phyloP scores from a whole-genome alignment of 129 eudicot genomes.

The Flaveria bidentis region DNA sequence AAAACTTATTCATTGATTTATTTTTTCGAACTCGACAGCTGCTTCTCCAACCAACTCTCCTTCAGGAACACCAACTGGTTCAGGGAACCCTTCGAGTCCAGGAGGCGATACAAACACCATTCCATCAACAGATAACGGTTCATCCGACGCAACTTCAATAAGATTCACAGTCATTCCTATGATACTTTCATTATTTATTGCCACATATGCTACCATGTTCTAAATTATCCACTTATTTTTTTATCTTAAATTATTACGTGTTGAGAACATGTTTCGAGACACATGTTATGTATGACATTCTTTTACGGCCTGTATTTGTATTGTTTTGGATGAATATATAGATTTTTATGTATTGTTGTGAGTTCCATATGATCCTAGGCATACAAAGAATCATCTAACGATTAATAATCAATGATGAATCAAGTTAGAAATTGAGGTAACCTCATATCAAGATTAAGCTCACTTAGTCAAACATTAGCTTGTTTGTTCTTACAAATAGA shows the following conservation, averaged over 20 bases:
- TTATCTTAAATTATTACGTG: conserved; percentile 15
- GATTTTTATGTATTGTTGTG: conserved; percentile 12
- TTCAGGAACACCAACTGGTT: conserved; percentile 44
- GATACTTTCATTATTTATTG: conserved; percentile 26
- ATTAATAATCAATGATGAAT: too few species aligned
- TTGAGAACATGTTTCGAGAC: conserved; percentile 19
- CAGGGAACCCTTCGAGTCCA: conserved; percentile 38
- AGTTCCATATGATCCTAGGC: background rate
- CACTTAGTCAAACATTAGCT: too few species aligned
- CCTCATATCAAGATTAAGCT: too few species aligned
- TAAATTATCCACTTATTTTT: conserved; percentile 18
- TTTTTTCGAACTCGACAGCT: conserved; percentile 38
- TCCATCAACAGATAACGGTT: conserved; percentile 56
- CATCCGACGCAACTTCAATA: conserved; percentile 59
- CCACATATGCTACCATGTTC: background rate
- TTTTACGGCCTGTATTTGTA: conserved; percentile 16
- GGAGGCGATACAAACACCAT: conserved; percentile 45
- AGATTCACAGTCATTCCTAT: conserved; percentile 47
- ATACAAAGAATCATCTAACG: background rate
- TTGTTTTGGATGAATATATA: conserved; percentile 18
- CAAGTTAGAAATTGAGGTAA: too few species aligned
- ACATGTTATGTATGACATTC: conserved; percentile 27
- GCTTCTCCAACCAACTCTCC: conserved; percentile 57
- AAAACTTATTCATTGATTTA: conserved; percentile 14
- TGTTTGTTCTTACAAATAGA: too few species aligned